phyloP scores from a whole-genome alignment of 306 rosid genomes.

The Citrullus amarus region DNA sequence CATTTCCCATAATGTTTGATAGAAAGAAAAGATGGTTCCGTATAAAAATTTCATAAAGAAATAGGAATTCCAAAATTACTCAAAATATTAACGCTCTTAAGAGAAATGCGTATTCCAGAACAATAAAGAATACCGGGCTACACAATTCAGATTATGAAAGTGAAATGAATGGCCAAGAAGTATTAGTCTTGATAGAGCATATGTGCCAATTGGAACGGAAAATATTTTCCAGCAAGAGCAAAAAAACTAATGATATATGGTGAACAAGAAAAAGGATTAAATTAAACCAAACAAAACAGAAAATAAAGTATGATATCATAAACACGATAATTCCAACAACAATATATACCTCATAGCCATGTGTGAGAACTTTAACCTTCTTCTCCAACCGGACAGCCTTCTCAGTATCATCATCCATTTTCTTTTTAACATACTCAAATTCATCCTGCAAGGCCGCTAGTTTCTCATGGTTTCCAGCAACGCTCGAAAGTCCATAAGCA shows the following conservation, averaged over 20 bases:
- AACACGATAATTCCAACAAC: background rate
- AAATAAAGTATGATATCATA: constrained; percentile 5
- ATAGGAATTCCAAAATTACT: background rate
- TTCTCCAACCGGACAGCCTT: constrained; percentile 66
- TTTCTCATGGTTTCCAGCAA: constrained; percentile 82
- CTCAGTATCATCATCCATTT: constrained; percentile 69
- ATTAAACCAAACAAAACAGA: background rate
- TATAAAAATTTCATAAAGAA: background rate
- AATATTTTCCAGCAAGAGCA: background rate
- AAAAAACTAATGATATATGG: background rate
- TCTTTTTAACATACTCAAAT: constrained; percentile 57
- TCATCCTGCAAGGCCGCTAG: constrained; percentile 79
- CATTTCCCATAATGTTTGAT: background rate
- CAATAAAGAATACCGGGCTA: background rate
- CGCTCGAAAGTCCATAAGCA: constrained; percentile 79
- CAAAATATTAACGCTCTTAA: background rate
- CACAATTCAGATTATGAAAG: background rate
- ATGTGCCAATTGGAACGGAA: background rate
- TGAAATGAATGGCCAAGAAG: background rate
- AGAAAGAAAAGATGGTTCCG: background rate
- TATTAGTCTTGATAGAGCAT: background rate
- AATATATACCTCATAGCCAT: constrained; percentile 85
- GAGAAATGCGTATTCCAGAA: background rate
- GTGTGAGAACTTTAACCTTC: constrained; percentile 60
- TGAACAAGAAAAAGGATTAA: background rate